Base-by-base conservation (phyloP, 192 early-diverging fungal species). In the Coemansia sp. region DNA sequence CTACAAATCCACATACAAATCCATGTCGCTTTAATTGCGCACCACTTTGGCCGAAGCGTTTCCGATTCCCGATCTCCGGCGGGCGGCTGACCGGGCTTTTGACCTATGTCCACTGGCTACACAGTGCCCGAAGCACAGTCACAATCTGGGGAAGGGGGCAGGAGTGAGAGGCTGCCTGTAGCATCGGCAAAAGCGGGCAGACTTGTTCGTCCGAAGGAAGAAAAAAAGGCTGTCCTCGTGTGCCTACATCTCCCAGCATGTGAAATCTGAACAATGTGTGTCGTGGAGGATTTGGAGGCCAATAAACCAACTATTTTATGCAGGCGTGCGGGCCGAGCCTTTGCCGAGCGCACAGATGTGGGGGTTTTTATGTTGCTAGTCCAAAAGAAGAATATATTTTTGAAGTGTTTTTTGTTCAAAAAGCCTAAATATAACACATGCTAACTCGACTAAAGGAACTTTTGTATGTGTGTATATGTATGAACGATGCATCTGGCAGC, bases 21-120 rank as follows among this genome's bases (percentile, higher is more conserved):
- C 1, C 50, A 53, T 33, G 53, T 6, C 12, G 1, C 53, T 33
- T 57, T 31, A 33, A 50, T 50, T 50, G 49, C 20, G 49, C 20
- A 50, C 12, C 33, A 29, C 53, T 57, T 15, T 57, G 49, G 10
- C 57, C 57, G 57, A 60, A 33, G 31, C 16, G 57, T 60, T 34
- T 60, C 57, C 57, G 57, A 33, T 57, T 57, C 57, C 57, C 57
- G 57, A 60, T 60, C 57, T 60, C 57, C 57, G 57, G 49, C 49
- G 41, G 41, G 41, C 41, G 22, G 52, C 11, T 27, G 20, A 27
- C 11, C 13, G 15, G 57, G 31, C 31, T n/a, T 16, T 60, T 36
- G 15, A 9, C 5, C 33, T 33, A 18, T 8, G 15, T 24, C 15
- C 18, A 33, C 29, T 60, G 57, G 57, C 13, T 34, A 18, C 31